Evolutionary conservation across 1,139 yeast species (phyloP).

Genomic region (Candida dubliniensis): DNA sequence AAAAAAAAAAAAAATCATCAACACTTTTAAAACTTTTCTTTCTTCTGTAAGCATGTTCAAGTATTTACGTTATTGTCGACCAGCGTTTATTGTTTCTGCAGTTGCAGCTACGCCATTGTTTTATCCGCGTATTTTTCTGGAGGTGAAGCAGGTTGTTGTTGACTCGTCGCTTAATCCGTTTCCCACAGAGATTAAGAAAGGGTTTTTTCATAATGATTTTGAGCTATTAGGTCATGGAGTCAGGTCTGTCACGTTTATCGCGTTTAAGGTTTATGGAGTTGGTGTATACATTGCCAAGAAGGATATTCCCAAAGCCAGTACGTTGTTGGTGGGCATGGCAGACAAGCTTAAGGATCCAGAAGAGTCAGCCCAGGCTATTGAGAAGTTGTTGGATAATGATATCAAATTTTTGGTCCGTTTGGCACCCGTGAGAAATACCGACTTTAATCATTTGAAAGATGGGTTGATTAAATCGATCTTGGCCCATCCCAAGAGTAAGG

Average conservation of each 20-base stretch:
- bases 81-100: constrained; percentile 10
- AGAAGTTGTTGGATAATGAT: constrained; percentile 56
- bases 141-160: constrained; percentile 32
- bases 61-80: constrained; percentile 1
- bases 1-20: background rate
- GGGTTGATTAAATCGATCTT: constrained; percentile 80
- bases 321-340: constrained; percentile 33
- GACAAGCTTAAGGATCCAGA: constrained; percentile 28
- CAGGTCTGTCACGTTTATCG: constrained; percentile 76
- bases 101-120: constrained; percentile 6
- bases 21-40: background rate
- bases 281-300: constrained; percentile 72
- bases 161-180: constrained; percentile 55
- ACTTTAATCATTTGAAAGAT: constrained; percentile 83
- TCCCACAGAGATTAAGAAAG: constrained; percentile 33
- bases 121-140: constrained; percentile 8
- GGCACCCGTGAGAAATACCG: constrained; percentile 86
- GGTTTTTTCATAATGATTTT: constrained; percentile 30
- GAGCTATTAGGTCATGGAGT: constrained; percentile 75
- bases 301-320: constrained; percentile 50
- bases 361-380: constrained; percentile 50
- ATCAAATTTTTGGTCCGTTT: constrained; percentile 70
- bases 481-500: constrained; percentile 51
- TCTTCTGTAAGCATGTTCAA: constrained; percentile 5
- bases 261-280: constrained; percentile 83